phyloP scores from a whole-genome alignment of 2,329 filamentous ascomycete species.

The Dactylonectria macrodidyma region DNA sequence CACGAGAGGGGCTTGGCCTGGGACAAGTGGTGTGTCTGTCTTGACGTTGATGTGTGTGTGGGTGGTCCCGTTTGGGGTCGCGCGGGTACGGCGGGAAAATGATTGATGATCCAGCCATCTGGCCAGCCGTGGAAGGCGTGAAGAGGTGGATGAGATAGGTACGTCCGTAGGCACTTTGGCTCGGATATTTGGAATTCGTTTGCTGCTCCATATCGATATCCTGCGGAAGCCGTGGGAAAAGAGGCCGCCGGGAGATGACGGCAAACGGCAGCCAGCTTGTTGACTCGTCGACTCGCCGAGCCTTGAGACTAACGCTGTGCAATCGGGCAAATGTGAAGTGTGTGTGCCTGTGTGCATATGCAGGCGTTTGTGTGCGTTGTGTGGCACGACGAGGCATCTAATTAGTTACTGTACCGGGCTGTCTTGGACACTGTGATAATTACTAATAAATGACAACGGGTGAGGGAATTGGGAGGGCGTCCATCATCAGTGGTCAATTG shows the following conservation, averaged over 20 bases:
- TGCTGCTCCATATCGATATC: conserved; percentile 15
- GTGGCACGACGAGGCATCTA: conserved; percentile 9
- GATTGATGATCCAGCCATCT: conserved; percentile 33
- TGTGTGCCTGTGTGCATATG: conserved; percentile 22
- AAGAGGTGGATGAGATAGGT: conserved; percentile 36
- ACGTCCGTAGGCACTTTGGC: conserved; percentile 16
- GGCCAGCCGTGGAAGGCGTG: conserved; percentile 21
- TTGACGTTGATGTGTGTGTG: conserved; percentile 21
- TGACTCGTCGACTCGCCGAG: too few species aligned
- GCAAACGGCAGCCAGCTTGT: neutral
- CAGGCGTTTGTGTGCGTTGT: conserved; percentile 18
- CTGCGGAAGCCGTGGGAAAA: conserved; percentile 12
- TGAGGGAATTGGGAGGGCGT: conserved; percentile 11
- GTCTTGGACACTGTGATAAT: conserved; percentile 1
- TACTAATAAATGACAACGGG: neutral
- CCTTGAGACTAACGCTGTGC: conserved; percentile 11
- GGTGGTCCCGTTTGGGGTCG: conserved; percentile 14
- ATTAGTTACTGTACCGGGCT: neutral
- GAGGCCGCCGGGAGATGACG: conserved; percentile 23
- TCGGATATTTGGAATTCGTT: conserved; percentile 19
- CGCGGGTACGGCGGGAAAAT: conserved; percentile 26
- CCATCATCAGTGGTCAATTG: conserved; percentile 14
- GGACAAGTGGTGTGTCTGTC: conserved; percentile 16
- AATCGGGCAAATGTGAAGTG: conserved; percentile 18
- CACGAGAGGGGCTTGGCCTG: conserved; percentile 9